A percentile compares a stretch with the other conserved stretches of the same genome.
Evolutionary conservation across 441 rosid genomes (phyloP).

Genomic region (Bruguiera hainesii): DNA sequence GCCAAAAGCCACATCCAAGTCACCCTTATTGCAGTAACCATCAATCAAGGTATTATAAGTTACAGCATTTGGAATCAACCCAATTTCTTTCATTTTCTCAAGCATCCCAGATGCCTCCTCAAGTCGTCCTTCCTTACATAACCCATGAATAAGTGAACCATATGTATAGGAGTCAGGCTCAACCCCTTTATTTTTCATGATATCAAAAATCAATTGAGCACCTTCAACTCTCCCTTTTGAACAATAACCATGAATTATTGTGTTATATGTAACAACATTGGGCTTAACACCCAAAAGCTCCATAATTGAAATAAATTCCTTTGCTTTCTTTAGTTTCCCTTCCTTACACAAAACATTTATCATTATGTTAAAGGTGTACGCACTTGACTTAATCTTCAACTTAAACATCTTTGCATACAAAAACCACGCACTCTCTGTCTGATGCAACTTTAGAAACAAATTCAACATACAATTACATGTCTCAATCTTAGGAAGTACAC

Average conservation of each 20-base stretch:
- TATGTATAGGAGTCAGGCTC: conserved; percentile 68
- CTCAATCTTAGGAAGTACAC: conserved; percentile 58
- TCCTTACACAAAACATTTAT: conserved; percentile 82
- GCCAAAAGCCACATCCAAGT: conserved; percentile 58
- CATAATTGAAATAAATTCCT: conserved; percentile 61
- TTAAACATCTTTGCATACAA: conserved; percentile 90
- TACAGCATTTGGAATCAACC: conserved; percentile 69
- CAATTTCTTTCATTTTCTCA: conserved; percentile 55
- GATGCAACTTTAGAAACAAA: conserved; percentile 52
- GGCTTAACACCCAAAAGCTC: conserved; percentile 71
- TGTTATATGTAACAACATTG: conserved; percentile 68
- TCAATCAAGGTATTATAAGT: conserved; percentile 77
- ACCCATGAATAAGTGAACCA: conserved; percentile 63
- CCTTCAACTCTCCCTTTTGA: conserved; percentile 59
- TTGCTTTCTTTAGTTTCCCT: conserved; percentile 86
- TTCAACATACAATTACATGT: conserved; percentile 67
- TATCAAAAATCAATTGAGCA: conserved; percentile 55
- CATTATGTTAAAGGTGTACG: conserved; percentile 83
- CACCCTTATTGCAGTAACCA: conserved; percentile 62
- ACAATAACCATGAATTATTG: conserved; percentile 72
- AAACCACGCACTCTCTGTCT: conserved; percentile 63
- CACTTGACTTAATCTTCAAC: conserved; percentile 66
- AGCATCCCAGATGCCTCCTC: conserved; percentile 55
- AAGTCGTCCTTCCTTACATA: conserved; percentile 74
- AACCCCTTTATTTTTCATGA: conserved; percentile 61